Evolutionary conservation across 75 land plant genomes (phyloP).

Genomic region (Adiantum capillusveneris): DNA sequence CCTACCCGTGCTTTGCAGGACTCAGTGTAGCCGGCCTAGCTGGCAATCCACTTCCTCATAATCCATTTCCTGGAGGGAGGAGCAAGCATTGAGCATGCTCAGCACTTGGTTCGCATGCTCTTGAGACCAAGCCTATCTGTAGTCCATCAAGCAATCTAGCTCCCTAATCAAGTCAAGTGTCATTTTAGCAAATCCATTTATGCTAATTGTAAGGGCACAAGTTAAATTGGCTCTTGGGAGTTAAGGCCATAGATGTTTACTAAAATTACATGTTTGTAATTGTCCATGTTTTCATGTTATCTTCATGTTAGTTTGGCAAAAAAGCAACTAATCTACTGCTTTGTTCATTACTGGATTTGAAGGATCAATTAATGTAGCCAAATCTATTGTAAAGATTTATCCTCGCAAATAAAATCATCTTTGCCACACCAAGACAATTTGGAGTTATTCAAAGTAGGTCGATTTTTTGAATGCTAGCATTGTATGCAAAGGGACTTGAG

Average conservation of each 20-base stretch:
- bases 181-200: constrained; percentile 17
- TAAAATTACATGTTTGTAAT: constrained; percentile 66
- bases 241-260: constrained; percentile 13
- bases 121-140: too few relatives aligned
- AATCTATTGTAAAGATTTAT: constrained; percentile 52
- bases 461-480: constrained; percentile 55
- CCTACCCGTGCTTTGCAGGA: too few relatives aligned
- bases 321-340: too few relatives aligned
- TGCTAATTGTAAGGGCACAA: constrained; percentile 33
- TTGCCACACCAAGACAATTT: constrained; percentile 51
- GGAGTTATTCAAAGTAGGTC: constrained; percentile 72
- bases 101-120: too few relatives aligned
- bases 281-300: too few relatives aligned
- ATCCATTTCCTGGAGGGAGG: too few relatives aligned
- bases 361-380: constrained; percentile 53
- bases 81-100: too few relatives aligned
- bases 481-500: constrained; percentile 81
- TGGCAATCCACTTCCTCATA: too few relatives aligned
- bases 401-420: constrained; percentile 40
- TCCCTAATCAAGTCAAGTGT: constrained; percentile 12
- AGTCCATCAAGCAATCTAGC: too few relatives aligned
- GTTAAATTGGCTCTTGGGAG: constrained; percentile 57
- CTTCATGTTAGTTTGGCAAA: too few relatives aligned
- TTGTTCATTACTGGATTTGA: constrained; percentile 99
- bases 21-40: too few relatives aligned